Conservation (phyloP, 306 rosid genomes). For the Trichosanthes cucumerina region DNA sequence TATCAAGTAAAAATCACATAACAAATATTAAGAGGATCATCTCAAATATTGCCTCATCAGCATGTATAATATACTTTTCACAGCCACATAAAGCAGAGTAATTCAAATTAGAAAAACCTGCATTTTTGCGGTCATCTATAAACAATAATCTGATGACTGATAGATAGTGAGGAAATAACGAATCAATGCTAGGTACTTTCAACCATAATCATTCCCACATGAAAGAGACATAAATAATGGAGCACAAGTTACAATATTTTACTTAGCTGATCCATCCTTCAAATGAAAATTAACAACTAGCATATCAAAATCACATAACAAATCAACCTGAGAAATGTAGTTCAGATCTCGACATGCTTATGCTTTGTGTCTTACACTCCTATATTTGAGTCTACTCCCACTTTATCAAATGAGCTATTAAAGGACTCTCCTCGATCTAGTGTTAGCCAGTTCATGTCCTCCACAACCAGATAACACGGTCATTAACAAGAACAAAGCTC, state of each 20-base stretch:
- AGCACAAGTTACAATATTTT: background rate
- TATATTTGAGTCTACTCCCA: background rate
- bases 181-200: background rate
- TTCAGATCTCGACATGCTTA: background rate
- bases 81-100: background rate
- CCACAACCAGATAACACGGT: background rate
- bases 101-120: background rate
- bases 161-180: background rate
- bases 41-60: background rate
- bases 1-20: background rate
- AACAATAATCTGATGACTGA: background rate
- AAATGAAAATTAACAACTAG: background rate
- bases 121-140: background rate
- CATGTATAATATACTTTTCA: background rate
- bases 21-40: background rate
- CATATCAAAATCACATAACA: background rate
- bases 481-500: background rate
- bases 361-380: background rate
- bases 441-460: background rate
- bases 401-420: background rate
- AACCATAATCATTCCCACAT: background rate
- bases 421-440: background rate
- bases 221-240: background rate
- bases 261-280: background rate
- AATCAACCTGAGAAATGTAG: background rate